A percentile compares a stretch with the other conserved stretches of the same genome.
phyloP scores from a whole-genome alignment of 257 asterid species.

The Paraleonurus japonicus region DNA sequence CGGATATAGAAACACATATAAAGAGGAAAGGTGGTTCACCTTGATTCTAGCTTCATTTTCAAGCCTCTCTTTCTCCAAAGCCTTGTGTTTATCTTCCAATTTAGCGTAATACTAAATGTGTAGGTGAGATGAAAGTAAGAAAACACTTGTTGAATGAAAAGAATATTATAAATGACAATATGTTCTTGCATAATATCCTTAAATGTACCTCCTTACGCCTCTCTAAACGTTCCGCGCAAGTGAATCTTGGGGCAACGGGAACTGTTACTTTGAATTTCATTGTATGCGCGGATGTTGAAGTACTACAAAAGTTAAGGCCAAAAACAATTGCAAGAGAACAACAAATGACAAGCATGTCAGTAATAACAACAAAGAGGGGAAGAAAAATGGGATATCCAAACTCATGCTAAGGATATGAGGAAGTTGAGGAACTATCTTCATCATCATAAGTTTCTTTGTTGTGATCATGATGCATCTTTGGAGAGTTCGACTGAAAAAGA shows the following conservation, averaged over 20 bases:
- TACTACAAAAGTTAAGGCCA: conserved; percentile 36
- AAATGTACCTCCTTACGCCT: conserved; percentile 71
- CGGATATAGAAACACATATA: background rate
- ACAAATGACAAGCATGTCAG: conserved; percentile 20
- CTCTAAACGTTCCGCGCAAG: conserved; percentile 56
- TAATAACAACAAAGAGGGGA: background rate
- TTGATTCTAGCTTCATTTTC: conserved; percentile 70
- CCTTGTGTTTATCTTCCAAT: conserved; percentile 82
- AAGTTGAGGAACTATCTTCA: conserved; percentile 62
- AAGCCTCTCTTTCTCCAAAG: conserved; percentile 76
- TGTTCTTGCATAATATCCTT: background rate
- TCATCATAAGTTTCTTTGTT: conserved; percentile 38
- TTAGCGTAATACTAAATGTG: conserved; percentile 56
- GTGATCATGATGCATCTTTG: conserved; percentile 30
- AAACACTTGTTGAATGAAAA: background rate
- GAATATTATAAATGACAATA: background rate
- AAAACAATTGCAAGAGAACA: background rate
- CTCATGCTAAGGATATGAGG: conserved; percentile 56
- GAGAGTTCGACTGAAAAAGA: conserved; percentile 42
- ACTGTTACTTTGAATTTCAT: conserved; percentile 64
- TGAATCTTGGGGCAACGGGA: conserved; percentile 70
- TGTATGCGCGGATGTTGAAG: conserved; percentile 66
- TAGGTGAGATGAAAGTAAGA: background rate
- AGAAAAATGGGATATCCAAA: conserved; percentile 13
- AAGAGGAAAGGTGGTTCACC: conserved; percentile 32